A percentile compares a stretch with the other conserved stretches of the same genome.
Conservation (phyloP, 2,329 filamentous ascomycete genomes). For the Acarospora socialis region DNA sequence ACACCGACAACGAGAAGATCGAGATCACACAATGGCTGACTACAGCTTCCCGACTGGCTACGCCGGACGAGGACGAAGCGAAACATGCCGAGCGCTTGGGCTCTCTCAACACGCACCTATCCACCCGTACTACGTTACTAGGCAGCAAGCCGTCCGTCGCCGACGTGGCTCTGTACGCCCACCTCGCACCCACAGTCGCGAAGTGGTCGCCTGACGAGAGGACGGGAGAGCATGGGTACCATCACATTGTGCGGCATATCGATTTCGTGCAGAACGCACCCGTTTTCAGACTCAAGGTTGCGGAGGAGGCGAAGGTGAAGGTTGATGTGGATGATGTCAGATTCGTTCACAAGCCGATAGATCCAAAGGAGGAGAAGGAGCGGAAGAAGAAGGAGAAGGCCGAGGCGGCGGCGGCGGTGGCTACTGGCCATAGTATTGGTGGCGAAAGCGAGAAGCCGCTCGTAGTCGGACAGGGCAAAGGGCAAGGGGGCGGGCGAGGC, state of each 20-base stretch:
- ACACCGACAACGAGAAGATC: conserved; percentile 64
- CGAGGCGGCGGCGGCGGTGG: conserved; percentile 32
- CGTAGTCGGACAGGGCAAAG: conserved; percentile 26
- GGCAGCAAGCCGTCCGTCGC: conserved; percentile 80
- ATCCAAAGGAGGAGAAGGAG: conserved; percentile 92
- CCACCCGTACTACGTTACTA: conserved; percentile 75
- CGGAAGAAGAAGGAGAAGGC: conserved; percentile 93
- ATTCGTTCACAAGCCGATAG: conserved; percentile 76
- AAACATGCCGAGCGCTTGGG: conserved; percentile 53
- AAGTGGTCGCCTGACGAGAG: conserved; percentile 73
- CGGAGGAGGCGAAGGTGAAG: conserved; percentile 58
- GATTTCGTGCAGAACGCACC: conserved; percentile 91
- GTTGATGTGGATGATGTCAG: conserved; percentile 69
- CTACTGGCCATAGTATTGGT: conserved; percentile 11
- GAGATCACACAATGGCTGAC: conserved; percentile 84
- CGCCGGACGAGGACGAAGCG: conserved; percentile 41
- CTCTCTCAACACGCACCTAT: conserved; percentile 73
- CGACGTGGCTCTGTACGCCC: conserved; percentile 70
- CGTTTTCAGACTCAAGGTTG: conserved; percentile 53
- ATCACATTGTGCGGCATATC: conserved; percentile 79
- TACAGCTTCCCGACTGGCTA: conserved; percentile 56
- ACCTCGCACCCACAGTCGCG: conserved; percentile 61
- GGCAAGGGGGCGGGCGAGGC: conserved; percentile 39
- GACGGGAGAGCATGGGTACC: conserved; percentile 76
- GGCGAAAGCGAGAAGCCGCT: conserved; percentile 20